Conservation (phyloP, 176 grass and related monocot genomes). For the Puccinellia tenuiflora region DNA sequence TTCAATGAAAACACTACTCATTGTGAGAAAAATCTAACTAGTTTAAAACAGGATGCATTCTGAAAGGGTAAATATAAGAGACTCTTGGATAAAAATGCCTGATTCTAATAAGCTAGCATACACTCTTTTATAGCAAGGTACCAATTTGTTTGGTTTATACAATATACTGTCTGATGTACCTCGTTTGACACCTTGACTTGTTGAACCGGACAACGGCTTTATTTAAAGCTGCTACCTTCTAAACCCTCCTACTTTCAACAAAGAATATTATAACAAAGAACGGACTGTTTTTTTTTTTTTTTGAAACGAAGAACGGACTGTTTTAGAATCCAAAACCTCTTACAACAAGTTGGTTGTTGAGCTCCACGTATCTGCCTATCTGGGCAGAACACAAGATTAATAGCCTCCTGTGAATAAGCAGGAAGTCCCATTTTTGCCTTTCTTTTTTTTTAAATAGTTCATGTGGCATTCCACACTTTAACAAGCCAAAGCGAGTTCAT, state of each 20-base stretch:
- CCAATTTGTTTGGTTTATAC: neutral
- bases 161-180: neutral
- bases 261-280: neutral
- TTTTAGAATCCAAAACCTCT: neutral
- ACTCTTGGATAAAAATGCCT: neutral
- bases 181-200: neutral
- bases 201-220: neutral
- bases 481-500: neutral
- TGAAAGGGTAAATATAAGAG: neutral
- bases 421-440: neutral
- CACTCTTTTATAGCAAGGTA: neutral
- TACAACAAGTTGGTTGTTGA: neutral
- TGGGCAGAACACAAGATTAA: neutral
- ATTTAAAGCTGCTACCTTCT: neutral
- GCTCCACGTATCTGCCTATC: neutral
- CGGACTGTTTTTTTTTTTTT: no score
- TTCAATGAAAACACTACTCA: slow-evolving; percentile 12
- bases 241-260: neutral
- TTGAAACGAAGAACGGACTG: no score
- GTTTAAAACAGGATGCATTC: neutral
- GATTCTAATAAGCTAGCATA: neutral
- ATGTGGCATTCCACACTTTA: neutral
- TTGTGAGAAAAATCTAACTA: neutral
- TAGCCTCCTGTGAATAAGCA: neutral
- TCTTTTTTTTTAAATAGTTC: neutral